Conservation (phyloP, 176 grass and related monocot genomes). For the Lolium perenne region DNA sequence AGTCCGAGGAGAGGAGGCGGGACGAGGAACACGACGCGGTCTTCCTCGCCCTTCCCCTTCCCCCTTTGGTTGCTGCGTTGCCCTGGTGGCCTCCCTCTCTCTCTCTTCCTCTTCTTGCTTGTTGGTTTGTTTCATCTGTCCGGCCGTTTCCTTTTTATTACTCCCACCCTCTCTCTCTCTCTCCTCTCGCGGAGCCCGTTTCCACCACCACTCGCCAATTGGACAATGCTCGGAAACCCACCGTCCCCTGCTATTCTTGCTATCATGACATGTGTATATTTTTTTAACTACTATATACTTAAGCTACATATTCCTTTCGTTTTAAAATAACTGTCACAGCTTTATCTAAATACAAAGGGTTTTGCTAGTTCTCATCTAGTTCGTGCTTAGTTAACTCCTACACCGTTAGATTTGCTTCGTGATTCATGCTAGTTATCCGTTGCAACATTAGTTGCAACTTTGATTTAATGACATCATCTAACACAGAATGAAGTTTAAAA, state of each 20-base stretch:
- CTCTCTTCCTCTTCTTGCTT: conserved; percentile 10
- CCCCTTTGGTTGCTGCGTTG: conserved; percentile 5
- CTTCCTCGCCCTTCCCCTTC: conserved; percentile 45
- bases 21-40: conserved; percentile 46
- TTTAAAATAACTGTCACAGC: no score
- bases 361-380: no score
- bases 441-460: no score
- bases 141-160: conserved; percentile 45
- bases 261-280: neutral
- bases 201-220: conserved; percentile 37
- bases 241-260: conserved; percentile 36
- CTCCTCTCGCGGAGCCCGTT: neutral
- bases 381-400: no score
- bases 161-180: neutral
- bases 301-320: neutral
- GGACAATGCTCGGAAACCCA: neutral
- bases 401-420: no score
- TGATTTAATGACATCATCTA: no score
- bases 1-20: neutral
- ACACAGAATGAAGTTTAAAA: no score
- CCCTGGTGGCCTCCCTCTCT: neutral
- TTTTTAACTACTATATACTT: neutral
- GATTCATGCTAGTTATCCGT: no score
- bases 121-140: neutral
- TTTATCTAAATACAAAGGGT: no score